Conservation (phyloP, 345 rosid genomes). For the Gossypium sturtianum region DNA sequence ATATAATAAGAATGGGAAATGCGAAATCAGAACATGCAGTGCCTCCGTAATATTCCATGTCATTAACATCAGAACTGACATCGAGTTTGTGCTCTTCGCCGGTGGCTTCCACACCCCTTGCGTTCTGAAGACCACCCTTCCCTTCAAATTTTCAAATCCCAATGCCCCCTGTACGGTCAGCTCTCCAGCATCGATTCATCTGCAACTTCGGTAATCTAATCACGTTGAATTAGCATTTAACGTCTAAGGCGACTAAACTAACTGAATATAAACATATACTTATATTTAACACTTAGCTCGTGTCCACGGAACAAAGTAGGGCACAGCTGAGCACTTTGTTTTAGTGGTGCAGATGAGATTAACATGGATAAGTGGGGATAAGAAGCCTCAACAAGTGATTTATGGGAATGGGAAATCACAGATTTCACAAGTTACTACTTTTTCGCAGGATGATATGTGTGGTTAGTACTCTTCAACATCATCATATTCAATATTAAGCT, state of each 20-base stretch:
- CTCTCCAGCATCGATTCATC: conserved; percentile 54
- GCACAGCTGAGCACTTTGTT: neutral
- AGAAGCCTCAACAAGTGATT: conserved; percentile 39
- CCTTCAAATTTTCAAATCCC: conserved; percentile 44
- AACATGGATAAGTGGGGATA: conserved; percentile 65
- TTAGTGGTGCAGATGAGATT: conserved; percentile 47
- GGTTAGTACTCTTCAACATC: conserved; percentile 16
- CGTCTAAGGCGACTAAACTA: no score
- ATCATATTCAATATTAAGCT: neutral
- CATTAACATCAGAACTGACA: conserved; percentile 52
- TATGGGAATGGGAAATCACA: conserved; percentile 39
- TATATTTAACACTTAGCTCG: neutral
- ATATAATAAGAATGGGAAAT: conserved; percentile 10
- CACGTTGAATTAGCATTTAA: no score
- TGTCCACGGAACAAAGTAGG: neutral
- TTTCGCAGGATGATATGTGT: conserved; percentile 52
- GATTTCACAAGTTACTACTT: conserved; percentile 42
- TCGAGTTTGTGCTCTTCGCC: conserved; percentile 45
- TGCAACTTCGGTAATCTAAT: conserved; percentile 36
- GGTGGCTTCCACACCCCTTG: conserved; percentile 53
- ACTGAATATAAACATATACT: neutral
- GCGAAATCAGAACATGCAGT: conserved; percentile 33
- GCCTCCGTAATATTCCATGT: conserved; percentile 46
- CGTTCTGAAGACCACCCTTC: conserved; percentile 28
- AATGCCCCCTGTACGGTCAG: conserved; percentile 47